Evolutionary conservation across 805 yeast species (phyloP).

Genomic region (Candida nemodendra): DNA sequence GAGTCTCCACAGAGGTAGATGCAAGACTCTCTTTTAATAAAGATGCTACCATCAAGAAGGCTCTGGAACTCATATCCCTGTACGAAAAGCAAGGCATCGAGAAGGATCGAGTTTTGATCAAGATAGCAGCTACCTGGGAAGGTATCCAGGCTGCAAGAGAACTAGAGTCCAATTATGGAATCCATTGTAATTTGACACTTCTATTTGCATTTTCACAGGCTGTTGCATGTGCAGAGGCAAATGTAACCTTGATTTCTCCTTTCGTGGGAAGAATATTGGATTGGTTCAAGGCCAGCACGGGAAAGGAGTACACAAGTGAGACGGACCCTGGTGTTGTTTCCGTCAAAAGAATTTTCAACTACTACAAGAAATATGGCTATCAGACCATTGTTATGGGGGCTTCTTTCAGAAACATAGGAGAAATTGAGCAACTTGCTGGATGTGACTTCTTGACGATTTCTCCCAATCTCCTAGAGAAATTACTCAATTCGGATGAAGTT

Average conservation of each 20-base stretch:
- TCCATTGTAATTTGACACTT: constrained; percentile 92
- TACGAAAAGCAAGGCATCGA: constrained; percentile 81
- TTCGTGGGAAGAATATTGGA: constrained; percentile 98
- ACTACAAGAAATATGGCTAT: constrained; percentile 95
- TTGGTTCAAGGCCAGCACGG: constrained; percentile 93
- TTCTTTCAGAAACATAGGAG: constrained; percentile 94
- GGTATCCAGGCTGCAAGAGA: constrained; percentile 99
- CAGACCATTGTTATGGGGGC: constrained; percentile 99
- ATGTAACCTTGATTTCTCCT: constrained; percentile 93
- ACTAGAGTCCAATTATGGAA: constrained; percentile 82
- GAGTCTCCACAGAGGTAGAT: constrained; percentile 98
- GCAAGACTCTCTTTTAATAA: constrained; percentile 96
- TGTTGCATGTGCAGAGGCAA: constrained; percentile 98
- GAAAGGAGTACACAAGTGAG: constrained; percentile 73
- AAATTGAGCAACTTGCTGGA: constrained; percentile 95
- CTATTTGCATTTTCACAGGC: constrained; percentile 96
- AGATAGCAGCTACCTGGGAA: constrained; percentile 98
- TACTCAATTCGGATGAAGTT: constrained; percentile 66
- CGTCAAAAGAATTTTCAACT: constrained; percentile 86
- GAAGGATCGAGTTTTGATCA: constrained; percentile 89
- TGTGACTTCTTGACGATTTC: constrained; percentile 94
- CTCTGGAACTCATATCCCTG: constrained; percentile 80
- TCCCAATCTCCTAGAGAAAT: constrained; percentile 85
- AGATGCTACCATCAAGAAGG: constrained; percentile 89
- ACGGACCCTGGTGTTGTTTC: constrained; percentile 95